Evolutionary conservation across 2,329 filamentous ascomycete species (phyloP).

Genomic region (Claviceps africana): DNA sequence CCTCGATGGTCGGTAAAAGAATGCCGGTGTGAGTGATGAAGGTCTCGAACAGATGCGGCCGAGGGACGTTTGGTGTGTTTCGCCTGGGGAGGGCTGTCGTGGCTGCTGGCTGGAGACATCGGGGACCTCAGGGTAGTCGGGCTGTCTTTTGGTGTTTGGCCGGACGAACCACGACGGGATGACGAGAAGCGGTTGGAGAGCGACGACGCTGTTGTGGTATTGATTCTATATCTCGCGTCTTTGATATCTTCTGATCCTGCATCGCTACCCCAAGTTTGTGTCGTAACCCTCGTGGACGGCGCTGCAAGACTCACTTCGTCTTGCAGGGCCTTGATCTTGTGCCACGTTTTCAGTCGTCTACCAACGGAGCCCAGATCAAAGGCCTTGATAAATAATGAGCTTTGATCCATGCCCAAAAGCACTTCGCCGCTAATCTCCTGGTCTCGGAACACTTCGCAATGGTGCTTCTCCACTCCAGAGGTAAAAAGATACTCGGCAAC

Average conservation of each 20-base stretch:
- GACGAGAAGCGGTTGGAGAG: slow-evolving; percentile 31
- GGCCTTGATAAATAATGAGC: slow-evolving; percentile 86
- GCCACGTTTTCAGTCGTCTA: slow-evolving; percentile 82
- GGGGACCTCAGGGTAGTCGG: slow-evolving; percentile 29
- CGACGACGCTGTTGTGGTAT: slow-evolving; percentile 36
- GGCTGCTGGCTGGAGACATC: slow-evolving; percentile 22
- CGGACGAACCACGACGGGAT: slow-evolving; percentile 35
- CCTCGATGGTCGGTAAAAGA: slow-evolving; percentile 67
- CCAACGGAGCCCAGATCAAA: slow-evolving; percentile 89
- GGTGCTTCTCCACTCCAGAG: slow-evolving; percentile 69
- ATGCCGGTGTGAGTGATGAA: slow-evolving; percentile 75
- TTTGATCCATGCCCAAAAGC: slow-evolving; percentile 85
- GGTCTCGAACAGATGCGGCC: slow-evolving; percentile 65
- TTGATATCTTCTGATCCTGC: slow-evolving; percentile 40
- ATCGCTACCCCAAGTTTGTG: slow-evolving; percentile 44
- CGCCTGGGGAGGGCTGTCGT: slow-evolving; percentile 32
- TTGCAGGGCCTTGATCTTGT: slow-evolving; percentile 85
- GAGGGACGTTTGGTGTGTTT: slow-evolving; percentile 51
- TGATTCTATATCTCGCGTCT: slow-evolving; percentile 40
- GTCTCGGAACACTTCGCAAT: slow-evolving; percentile 88
- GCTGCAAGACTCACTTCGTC: slow-evolving; percentile 55
- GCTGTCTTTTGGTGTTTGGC: slow-evolving; percentile 33
- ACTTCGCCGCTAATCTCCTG: slow-evolving; percentile 95
- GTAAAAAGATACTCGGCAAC: slow-evolving; percentile 85
- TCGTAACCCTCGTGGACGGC: slow-evolving; percentile 32